phyloP scores from a whole-genome alignment of 2,329 filamentous ascomycete genomes.

The Claviceps sp. region DNA sequence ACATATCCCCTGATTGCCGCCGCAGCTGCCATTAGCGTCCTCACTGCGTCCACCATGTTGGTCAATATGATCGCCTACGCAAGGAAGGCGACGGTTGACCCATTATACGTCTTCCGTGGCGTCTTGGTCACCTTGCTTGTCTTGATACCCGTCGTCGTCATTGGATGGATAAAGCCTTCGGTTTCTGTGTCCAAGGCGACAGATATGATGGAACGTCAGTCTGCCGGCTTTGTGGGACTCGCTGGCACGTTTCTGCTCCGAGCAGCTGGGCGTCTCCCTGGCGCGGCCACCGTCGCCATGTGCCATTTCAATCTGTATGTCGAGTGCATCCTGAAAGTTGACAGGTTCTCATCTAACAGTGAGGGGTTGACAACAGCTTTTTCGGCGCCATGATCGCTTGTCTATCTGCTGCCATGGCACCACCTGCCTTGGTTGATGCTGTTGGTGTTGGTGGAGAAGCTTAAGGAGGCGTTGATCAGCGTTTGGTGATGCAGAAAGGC shows the following conservation, averaged over 20 bases:
- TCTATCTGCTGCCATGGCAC: not conserved
- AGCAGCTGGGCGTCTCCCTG: not conserved
- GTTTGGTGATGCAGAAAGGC: not conserved
- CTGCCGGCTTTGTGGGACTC: not conserved
- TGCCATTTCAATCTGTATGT: constrained; percentile 15
- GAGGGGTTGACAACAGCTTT: constrained; percentile 5
- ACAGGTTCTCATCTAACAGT: too few relatives aligned
- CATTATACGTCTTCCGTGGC: constrained; percentile 14
- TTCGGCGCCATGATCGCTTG: constrained; percentile 11
- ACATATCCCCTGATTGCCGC: constrained; percentile 11
- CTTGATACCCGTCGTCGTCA: constrained; percentile 6
- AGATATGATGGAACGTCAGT: too few relatives aligned
- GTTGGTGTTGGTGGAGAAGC: not conserved
- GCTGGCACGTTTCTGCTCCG: not conserved
- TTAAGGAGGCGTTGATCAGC: not conserved
- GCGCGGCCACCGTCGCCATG: constrained; percentile 6
- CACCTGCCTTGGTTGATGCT: not conserved
- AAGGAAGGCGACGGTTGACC: constrained; percentile 1
- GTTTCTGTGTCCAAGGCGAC: not conserved
- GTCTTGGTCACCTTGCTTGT: constrained; percentile 12
- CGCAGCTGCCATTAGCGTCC: constrained; percentile 7
- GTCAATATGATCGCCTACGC: constrained; percentile 6
- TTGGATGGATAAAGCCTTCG: constrained; percentile 7
- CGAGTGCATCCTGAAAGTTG: not conserved
- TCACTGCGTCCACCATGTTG: constrained; percentile 8